Evolutionary conservation across 257 asterid genomes (phyloP).

Genomic region (Asclepias syriaca): DNA sequence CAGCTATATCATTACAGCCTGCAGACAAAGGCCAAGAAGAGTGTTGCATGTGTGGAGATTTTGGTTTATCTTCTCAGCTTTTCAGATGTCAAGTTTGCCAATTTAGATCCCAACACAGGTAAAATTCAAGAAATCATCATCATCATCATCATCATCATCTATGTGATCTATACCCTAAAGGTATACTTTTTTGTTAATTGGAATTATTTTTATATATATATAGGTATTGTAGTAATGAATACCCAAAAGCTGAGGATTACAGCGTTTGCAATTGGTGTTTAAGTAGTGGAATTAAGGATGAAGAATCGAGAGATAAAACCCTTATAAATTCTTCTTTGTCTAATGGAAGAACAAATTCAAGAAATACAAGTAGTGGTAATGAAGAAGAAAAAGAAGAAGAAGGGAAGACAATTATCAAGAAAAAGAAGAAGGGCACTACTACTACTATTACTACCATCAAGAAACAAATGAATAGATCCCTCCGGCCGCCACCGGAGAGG

Average conservation of each 20-base stretch:
- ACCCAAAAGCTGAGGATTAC: slow-evolving; percentile 50
- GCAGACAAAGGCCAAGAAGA: slow-evolving; percentile 27
- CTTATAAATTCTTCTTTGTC: slow-evolving; percentile 31
- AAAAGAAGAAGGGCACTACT: slow-evolving; percentile 16
- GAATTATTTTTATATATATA: too few species aligned
- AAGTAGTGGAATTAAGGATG: slow-evolving; percentile 20
- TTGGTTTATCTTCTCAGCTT: slow-evolving; percentile 55
- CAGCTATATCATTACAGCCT: background rate
- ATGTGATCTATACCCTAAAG: background rate
- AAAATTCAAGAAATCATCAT: slow-evolving; percentile 3
- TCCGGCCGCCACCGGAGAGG: slow-evolving; percentile 14
- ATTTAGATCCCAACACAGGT: slow-evolving; percentile 74
- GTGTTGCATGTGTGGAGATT: slow-evolving; percentile 89
- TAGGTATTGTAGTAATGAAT: slow-evolving; percentile 72
- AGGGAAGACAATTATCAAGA: slow-evolving; percentile 24
- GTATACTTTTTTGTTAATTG: background rate
- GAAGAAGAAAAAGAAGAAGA: slow-evolving; percentile 3
- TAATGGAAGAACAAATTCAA: slow-evolving; percentile 4
- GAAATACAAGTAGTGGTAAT: slow-evolving; percentile 4
- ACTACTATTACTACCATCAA: slow-evolving; percentile 23
- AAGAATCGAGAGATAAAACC: slow-evolving; percentile 16
- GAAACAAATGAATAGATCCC: slow-evolving; percentile 21
- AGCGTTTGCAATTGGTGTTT: slow-evolving; percentile 69
- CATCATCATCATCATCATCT: background rate
- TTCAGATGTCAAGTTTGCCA: slow-evolving; percentile 54